Evolutionary conservation across 768 basidiomycete species (phyloP), one percentile per base, ranked within the genome.

Genomic region (Mrakia frigida): DNA sequence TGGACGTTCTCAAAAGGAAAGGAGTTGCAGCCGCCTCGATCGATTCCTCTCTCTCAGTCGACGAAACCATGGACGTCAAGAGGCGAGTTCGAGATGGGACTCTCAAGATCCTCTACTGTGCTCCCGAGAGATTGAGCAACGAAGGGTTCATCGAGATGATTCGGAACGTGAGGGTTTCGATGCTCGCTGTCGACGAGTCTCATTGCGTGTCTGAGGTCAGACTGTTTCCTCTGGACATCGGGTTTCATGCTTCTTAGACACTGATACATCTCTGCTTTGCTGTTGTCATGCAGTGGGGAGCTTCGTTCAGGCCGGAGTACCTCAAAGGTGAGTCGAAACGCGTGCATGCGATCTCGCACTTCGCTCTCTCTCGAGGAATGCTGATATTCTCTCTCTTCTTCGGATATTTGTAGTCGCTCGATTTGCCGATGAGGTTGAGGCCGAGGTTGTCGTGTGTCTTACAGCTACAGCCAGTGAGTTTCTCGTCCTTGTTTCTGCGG

Each of bases 121-220:
- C 87, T 0, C 86, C 86, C 0, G 87, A 87, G 77, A 85, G 86
- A 67, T 80, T 87, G 37, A 86, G 86, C 80, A 87, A 86, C 78
- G 86, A 87, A 78, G 79, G 82, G 0, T 85, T 86, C 80, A 78
- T 85, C 14, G 77, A 84, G n/a, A 82, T 87, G 84, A 86, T 88
- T 82, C 77, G 79, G 11, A 79, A 81, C 16, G 84, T 86, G 46
- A 83, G 83, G 56, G 85, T 87, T 14, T 84, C 86, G 1, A 81
- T 88, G 0, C 82, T 87, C 1, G 87, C 87, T 0, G 85, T 88
- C 0, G 87, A 87, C 70, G 86, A 87, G 79, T 85, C 86, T 1
- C 86, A 87, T 74, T 56, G 56, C 87, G 87, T n/a, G 6, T 78
- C 85, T 86, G 46, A 85, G 46, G 46, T 50, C 11, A 16, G 46